phyloP scores from a whole-genome alignment of 306 rosid genomes.

The Corylus heterophylla region DNA sequence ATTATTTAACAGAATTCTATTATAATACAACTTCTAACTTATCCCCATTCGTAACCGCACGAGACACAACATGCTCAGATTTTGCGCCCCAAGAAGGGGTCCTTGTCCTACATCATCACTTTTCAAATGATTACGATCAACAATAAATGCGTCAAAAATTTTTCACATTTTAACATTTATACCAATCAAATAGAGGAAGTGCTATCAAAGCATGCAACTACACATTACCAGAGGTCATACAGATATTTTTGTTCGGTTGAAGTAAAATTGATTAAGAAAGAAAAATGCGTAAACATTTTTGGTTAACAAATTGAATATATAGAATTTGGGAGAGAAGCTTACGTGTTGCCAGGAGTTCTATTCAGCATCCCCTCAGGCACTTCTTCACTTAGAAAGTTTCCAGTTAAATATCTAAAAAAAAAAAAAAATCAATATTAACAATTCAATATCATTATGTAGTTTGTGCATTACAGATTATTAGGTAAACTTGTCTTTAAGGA shows the following conservation, averaged over 20 bases:
- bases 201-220: background rate
- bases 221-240: background rate
- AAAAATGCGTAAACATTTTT: background rate
- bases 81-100: too few species aligned
- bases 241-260: background rate
- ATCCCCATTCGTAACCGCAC: too few species aligned
- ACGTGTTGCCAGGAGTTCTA: slow-evolving; percentile 20
- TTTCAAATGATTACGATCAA: background rate
- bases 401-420: slow-evolving; percentile 63
- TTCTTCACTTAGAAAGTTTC: slow-evolving; percentile 62
- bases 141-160: background rate
- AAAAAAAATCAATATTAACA: background rate
- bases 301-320: background rate
- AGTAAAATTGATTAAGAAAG: background rate
- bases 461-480: background rate
- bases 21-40: too few species aligned
- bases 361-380: slow-evolving; percentile 56
- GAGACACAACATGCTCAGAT: too few species aligned
- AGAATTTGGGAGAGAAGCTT: slow-evolving; percentile 34
- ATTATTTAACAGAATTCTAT: too few species aligned
- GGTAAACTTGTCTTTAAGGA: background rate
- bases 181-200: background rate
- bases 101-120: background rate
- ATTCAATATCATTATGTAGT: background rate
- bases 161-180: background rate